Evolutionary conservation across 1,139 yeast genomes (phyloP).

Genomic region (Oligophagozyma castellii): DNA sequence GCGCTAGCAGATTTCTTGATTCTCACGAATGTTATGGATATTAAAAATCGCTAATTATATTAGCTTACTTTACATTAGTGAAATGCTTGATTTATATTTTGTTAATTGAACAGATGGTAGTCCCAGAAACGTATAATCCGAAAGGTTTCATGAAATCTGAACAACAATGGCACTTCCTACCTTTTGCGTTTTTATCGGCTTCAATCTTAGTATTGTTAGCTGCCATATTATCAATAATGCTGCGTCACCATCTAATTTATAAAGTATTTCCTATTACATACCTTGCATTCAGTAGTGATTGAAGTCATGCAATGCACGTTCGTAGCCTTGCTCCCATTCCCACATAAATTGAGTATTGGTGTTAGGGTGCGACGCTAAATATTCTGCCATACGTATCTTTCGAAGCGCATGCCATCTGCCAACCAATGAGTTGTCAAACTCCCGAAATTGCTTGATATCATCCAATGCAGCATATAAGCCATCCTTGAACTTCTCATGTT

Average conservation of each 20-base stretch:
- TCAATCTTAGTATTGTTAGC: too few relatives aligned
- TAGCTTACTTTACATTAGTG: too few relatives aligned
- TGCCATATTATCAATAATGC: too few relatives aligned
- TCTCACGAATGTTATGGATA: too few relatives aligned
- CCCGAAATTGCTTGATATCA: slow-evolving; percentile 55
- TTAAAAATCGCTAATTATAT: too few relatives aligned
- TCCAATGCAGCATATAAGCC: slow-evolving; percentile 67
- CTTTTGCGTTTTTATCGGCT: too few relatives aligned
- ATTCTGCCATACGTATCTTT: slow-evolving; percentile 40
- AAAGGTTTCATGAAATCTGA: too few relatives aligned
- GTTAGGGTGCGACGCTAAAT: slow-evolving; percentile 35
- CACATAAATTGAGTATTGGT: slow-evolving; percentile 51
- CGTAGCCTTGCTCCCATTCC: slow-evolving; percentile 86
- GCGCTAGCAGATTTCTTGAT: too few relatives aligned
- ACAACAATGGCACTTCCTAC: too few relatives aligned
- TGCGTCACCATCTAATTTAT: background rate
- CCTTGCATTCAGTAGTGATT: slow-evolving; percentile 4
- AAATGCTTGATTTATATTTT: too few relatives aligned
- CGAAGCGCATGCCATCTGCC: slow-evolving; percentile 70
- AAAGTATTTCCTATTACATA: background rate
- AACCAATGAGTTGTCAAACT: slow-evolving; percentile 52
- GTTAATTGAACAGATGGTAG: too few relatives aligned
- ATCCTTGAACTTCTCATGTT: slow-evolving; percentile 67
- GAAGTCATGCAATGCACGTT: slow-evolving; percentile 35
- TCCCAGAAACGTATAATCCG: too few relatives aligned